Percentiles rank a stretch among this genome's conserved stretches.
These are phyloP conservation scores for Acacia confusa DNA, from an alignment of 306 rosid species.

Conservation along the genomic window DNA sequence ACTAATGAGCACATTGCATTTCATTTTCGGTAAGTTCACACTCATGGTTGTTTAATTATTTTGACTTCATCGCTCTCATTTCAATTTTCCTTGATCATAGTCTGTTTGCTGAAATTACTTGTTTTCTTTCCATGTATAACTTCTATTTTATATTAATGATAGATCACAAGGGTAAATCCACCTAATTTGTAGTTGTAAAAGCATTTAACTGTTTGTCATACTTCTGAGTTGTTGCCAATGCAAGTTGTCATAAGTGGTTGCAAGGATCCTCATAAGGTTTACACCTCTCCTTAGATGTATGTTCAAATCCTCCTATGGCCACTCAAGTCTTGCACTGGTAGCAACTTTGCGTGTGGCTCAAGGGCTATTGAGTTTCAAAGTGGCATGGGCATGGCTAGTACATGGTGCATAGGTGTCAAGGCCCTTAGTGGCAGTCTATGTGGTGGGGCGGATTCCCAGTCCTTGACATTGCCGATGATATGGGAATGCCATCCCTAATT, in stretches of 20 bases:
- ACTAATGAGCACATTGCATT: slow-evolving; percentile 66
- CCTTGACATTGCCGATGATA: background rate
- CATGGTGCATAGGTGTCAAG: background rate
- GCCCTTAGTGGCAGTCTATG: background rate
- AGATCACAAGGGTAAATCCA: background rate
- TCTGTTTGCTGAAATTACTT: background rate
- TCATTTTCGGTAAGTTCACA: slow-evolving; percentile 63
- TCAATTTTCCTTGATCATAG: background rate
- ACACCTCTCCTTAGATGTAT: background rate
- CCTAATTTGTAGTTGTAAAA: slow-evolving; percentile 5
- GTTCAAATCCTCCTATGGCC: background rate
- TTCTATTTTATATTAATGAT: background rate
- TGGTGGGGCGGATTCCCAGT: background rate
- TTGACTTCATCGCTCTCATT: background rate
- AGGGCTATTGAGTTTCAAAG: background rate
- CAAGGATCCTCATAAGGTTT: background rate
- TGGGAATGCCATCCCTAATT: background rate
- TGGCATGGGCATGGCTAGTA: background rate
- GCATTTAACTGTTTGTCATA: slow-evolving; percentile 11
- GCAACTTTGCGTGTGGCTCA: background rate
- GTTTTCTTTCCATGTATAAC: background rate
- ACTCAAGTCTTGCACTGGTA: background rate
- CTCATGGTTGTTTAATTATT: slow-evolving; percentile 6
- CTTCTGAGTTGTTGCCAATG: slow-evolving; percentile 15
- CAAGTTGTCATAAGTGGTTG: background rate